phyloP scores from a whole-genome alignment of 179 eudicot species.

The Silene vulgaris region DNA sequence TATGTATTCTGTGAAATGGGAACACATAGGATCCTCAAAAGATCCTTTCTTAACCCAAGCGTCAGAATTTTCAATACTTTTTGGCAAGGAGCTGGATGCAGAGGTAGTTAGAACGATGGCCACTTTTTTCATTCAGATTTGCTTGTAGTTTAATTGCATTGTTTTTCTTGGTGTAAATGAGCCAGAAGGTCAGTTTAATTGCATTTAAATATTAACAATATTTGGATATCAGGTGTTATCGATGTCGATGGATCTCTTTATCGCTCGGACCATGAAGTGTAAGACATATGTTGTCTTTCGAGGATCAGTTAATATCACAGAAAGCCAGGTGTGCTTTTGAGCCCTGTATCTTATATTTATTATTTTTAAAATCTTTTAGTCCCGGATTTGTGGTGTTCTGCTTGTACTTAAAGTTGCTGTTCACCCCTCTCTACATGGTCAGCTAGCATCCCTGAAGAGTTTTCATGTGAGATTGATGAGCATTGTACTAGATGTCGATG shows the following conservation, averaged over 20 bases:
- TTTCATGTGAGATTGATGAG: conserved; percentile 98
- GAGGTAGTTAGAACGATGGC: conserved; percentile 49
- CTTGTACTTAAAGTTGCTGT: neutral
- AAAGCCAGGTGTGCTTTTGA: conserved; percentile 51
- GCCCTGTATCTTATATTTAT: neutral
- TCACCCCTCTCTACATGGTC: conserved; percentile 24
- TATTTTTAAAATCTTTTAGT: neutral
- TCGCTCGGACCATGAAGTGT: conserved; percentile 86
- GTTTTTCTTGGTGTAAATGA: neutral
- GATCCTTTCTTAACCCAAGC: conserved; percentile 79
- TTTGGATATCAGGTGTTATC: conserved; percentile 65
- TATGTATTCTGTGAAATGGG: conserved; percentile 73
- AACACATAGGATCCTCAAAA: conserved; percentile 66
- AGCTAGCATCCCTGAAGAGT: conserved; percentile 85
- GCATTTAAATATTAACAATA: neutral
- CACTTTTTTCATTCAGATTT: conserved; percentile 3
- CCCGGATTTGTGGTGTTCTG: neutral
- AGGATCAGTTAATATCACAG: conserved; percentile 64
- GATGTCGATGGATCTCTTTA: conserved; percentile 97
- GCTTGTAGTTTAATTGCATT: conserved; percentile 17
- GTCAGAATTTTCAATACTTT: conserved; percentile 79
- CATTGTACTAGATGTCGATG: conserved; percentile 91
- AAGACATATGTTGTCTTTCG: conserved; percentile 74
- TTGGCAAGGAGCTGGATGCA: conserved; percentile 98
- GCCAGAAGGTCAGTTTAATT: neutral